Evolutionary conservation across 257 asterid species (phyloP).

Genomic region (Nicotiana obtusifolia): DNA sequence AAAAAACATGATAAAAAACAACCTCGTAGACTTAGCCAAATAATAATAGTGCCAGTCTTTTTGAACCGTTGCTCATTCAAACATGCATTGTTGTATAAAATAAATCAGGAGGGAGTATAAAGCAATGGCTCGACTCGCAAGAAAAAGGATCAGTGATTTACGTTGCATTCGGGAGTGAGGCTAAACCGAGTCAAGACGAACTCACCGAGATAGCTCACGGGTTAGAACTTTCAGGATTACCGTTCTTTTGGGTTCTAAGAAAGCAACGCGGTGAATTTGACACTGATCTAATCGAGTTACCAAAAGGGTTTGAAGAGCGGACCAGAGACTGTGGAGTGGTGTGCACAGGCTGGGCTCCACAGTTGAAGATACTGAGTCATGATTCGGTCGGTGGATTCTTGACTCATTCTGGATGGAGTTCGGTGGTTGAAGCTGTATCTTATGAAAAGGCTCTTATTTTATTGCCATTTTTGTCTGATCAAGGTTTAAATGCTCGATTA

Average conservation of each 20-base stretch:
- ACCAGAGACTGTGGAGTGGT: constrained; percentile 19
- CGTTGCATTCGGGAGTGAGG: background rate
- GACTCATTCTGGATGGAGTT: constrained; percentile 32
- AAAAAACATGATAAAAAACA: too few species aligned
- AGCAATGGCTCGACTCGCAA: background rate
- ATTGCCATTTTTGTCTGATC: constrained; percentile 23
- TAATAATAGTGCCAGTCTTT: too few species aligned
- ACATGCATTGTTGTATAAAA: too few species aligned
- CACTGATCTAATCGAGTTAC: background rate
- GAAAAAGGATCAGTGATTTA: background rate
- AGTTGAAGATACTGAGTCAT: constrained; percentile 19
- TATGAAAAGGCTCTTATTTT: constrained; percentile 18
- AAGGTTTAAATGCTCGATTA: constrained; percentile 23
- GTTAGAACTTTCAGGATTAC: background rate
- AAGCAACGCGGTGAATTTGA: background rate
- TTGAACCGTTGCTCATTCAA: too few species aligned
- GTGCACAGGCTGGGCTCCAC: constrained; percentile 31
- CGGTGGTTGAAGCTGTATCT: constrained; percentile 20
- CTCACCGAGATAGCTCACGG: background rate
- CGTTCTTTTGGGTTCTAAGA: background rate
- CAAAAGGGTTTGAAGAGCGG: constrained; percentile 21
- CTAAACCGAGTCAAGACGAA: background rate
- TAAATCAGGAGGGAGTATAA: background rate
- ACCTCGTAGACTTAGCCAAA: too few species aligned
- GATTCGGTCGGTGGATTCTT: constrained; percentile 27